A percentile compares a stretch with the other conserved stretches of the same genome.
phyloP scores from a whole-genome alignment of 2,329 filamentous ascomycete genomes.

The Elsinoe perseae region DNA sequence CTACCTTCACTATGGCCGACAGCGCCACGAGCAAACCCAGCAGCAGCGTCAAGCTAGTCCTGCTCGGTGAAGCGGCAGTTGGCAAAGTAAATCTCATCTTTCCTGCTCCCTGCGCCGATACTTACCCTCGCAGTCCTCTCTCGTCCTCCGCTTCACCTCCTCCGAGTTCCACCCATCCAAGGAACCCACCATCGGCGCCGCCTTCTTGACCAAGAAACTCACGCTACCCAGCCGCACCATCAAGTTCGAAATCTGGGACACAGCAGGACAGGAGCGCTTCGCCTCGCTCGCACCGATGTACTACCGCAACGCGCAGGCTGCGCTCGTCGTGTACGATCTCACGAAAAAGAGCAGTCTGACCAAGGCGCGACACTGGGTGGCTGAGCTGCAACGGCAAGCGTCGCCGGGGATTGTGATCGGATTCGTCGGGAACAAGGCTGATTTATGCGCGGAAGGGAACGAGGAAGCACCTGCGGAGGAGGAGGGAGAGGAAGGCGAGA shows the following conservation, averaged over 20 bases:
- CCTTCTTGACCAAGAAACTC: slow-evolving; percentile 98
- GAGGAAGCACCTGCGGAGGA: slow-evolving; percentile 40
- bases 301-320: slow-evolving; percentile 96
- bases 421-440: slow-evolving; percentile 92
- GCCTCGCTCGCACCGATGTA: slow-evolving; percentile 97
- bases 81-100: slow-evolving; percentile 65
- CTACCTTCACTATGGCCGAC: slow-evolving; percentile 56
- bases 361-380: slow-evolving; percentile 98
- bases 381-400: slow-evolving; percentile 91
- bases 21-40: slow-evolving; percentile 71
- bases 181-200: slow-evolving; percentile 97
- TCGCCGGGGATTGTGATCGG: slow-evolving; percentile 95
- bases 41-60: slow-evolving; percentile 98
- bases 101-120: slow-evolving; percentile 16
- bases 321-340: slow-evolving; percentile 96
- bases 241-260: slow-evolving; percentile 81
- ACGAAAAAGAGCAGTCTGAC: slow-evolving; percentile 91
- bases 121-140: slow-evolving; percentile 63
- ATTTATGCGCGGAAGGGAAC: slow-evolving; percentile 55
- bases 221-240: slow-evolving; percentile 80
- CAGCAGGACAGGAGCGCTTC: slow-evolving; percentile 94
- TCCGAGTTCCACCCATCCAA: slow-evolving; percentile 99
- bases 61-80: slow-evolving; percentile 93
- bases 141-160: slow-evolving; percentile 97
- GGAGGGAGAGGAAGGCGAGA: slow-evolving; percentile 42